phyloP scores from a whole-genome alignment of 345 rosid species.

The Citrus unshiu region DNA sequence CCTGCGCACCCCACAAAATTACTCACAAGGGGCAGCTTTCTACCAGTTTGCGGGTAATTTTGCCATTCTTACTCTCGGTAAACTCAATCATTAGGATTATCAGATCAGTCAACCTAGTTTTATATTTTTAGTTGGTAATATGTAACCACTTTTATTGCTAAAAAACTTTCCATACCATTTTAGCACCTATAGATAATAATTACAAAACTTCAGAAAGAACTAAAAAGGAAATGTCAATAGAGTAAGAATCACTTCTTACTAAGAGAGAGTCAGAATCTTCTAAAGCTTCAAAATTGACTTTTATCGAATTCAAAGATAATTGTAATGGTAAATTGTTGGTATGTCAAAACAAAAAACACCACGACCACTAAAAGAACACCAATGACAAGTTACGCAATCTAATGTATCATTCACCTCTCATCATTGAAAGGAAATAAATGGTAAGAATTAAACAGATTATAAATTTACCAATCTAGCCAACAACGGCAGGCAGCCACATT shows the following conservation, averaged over 20 bases:
- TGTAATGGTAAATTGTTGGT: background rate
- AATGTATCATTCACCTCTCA: background rate
- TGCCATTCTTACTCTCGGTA: too few species aligned
- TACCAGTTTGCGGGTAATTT: too few species aligned
- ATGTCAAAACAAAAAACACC: background rate
- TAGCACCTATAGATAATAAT: background rate
- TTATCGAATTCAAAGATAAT: background rate
- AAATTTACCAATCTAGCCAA: slow-evolving; percentile 68
- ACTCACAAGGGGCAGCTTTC: too few species aligned
- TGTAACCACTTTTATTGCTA: background rate
- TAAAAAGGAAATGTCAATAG: background rate
- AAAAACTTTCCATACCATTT: background rate
- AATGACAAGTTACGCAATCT: background rate
- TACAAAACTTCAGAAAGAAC: background rate
- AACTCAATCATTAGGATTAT: background rate
- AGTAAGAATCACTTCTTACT: background rate
- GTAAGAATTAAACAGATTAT: background rate
- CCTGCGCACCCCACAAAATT: too few species aligned
- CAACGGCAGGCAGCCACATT: slow-evolving; percentile 81
- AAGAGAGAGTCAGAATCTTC: background rate
- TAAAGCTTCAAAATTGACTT: background rate
- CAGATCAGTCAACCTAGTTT: background rate
- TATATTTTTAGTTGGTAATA: too few species aligned
- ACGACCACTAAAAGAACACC: background rate
- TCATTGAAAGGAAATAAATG: background rate